Conservation (phyloP, 495 filamentous ascomycete genomes). For the Astrothelium subdiscretum region DNA sequence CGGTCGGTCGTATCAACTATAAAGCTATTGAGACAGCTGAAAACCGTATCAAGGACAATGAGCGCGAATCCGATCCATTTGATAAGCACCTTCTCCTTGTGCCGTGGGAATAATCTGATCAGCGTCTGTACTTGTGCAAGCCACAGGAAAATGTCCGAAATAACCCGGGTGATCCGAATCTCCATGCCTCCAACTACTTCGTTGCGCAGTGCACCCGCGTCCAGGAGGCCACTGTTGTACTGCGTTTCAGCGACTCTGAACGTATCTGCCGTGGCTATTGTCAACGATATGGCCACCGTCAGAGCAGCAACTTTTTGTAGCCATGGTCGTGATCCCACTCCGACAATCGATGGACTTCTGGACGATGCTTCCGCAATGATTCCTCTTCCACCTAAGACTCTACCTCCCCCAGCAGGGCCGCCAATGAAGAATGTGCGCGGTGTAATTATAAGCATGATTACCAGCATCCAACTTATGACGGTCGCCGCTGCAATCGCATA, state of each 20-base stretch:
- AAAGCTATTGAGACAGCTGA: slow-evolving; percentile 82
- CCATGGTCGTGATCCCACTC: slow-evolving; percentile 88
- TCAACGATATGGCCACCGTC: slow-evolving; percentile 80
- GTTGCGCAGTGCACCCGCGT: slow-evolving; percentile 59
- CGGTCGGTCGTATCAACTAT: slow-evolving; percentile 43
- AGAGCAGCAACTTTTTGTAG: slow-evolving; percentile 89
- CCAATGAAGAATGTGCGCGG: slow-evolving; percentile 80
- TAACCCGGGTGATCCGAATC: slow-evolving; percentile 75
- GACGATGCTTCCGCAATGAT: slow-evolving; percentile 66
- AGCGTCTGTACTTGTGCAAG: slow-evolving; percentile 93
- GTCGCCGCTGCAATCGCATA: slow-evolving; percentile 88
- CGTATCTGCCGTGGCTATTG: slow-evolving; percentile 82
- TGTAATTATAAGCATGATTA: slow-evolving; percentile 89
- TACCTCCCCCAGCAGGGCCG: slow-evolving; percentile 29
- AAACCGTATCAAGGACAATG: slow-evolving; percentile 79
- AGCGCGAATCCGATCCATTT: slow-evolving; percentile 96
- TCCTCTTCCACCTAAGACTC: slow-evolving; percentile 49
- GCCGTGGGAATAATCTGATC: slow-evolving; percentile 87
- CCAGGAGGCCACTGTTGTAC: slow-evolving; percentile 58
- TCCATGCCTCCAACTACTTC: slow-evolving; percentile 71
- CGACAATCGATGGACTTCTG: slow-evolving; percentile 58
- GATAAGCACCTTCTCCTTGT: slow-evolving; percentile 95
- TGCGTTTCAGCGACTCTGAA: slow-evolving; percentile 72
- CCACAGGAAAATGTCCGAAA: slow-evolving; percentile 93
- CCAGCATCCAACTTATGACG: slow-evolving; percentile 82